Evolutionary conservation across 202 grass and related monocot species (phyloP), one percentile per base, ranked within the genome.

Genomic region (Alloteropsis angusta): DNA sequence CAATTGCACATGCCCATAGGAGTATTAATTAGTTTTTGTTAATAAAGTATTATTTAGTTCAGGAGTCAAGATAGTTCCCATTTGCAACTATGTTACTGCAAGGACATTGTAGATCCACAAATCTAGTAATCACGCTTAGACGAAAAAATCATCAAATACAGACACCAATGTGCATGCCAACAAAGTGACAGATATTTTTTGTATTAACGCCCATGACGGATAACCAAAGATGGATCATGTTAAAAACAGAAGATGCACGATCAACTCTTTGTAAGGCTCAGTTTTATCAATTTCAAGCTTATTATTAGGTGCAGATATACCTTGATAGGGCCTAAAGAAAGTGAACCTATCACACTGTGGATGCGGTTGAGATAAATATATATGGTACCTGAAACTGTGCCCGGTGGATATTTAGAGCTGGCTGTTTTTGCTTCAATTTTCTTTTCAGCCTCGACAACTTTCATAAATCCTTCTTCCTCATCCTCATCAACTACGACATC

Each of bases 401-500:
- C 2, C 21, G 14, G n/a, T 37, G 42, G 64, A 38, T 42, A 54
- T 60, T 77, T 82, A 45, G 78, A 10, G 18, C 7, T 60, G 26
- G 22, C 3, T 46, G 58, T 72, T 43, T 81, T 85, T 18, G 15
- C 47, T 85, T 82, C 59, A 46, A 72, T 23, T 46, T 77, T 85
- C 78, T 85, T 85, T 78, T 82, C 72, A 26, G 50, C n/a, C 66
- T 89, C 14, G 35, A 50, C 34, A 44, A 67, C 36, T 44, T 68
- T 35, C 49, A 60, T 54, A 85, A 84, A 71, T 19, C 72, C 83
- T 65, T 77, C 60, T 52, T 90, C 86, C 80, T 88, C 76, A 76
- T 81, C 60, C 37, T 86, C 76, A 76, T 81, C 60, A 32, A 69
- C 25, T 35, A 71, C 36, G 14, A 12, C 32, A 71, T 69, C 70